Evolutionary conservation across 2,329 filamentous ascomycete genomes (phyloP).

Genomic region (Colletotrichum shisoi): DNA sequence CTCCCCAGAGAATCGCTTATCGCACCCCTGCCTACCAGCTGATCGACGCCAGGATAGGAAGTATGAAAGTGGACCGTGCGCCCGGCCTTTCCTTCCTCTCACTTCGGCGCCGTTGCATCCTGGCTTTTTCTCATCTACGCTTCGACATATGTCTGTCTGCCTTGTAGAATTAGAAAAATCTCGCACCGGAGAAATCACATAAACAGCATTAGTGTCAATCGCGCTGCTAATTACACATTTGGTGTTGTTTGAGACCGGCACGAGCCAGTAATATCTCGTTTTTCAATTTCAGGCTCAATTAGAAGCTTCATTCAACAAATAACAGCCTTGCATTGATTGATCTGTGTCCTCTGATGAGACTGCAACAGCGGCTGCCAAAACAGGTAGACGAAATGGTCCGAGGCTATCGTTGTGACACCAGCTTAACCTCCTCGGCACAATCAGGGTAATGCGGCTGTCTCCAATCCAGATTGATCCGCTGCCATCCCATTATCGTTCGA

Average conservation of each 20-base stretch:
- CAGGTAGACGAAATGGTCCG: background rate
- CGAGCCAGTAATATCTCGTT: background rate
- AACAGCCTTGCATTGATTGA: background rate
- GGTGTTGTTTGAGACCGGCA: background rate
- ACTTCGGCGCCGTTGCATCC: background rate
- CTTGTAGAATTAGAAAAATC: background rate
- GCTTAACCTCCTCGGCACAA: background rate
- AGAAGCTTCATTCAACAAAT: background rate
- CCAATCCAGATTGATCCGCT: background rate
- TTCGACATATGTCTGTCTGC: background rate
- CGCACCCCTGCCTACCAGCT: constrained; percentile 31
- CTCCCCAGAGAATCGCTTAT: constrained; percentile 28
- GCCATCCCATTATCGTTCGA: constrained; percentile 1
- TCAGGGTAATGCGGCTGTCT: background rate
- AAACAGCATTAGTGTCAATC: too few species aligned
- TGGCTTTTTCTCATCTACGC: background rate
- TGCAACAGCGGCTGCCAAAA: background rate
- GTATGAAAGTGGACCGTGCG: constrained; percentile 29
- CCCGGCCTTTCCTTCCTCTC: background rate
- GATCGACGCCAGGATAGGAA: constrained; percentile 36
- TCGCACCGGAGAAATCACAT: too few species aligned
- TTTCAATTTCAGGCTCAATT: background rate
- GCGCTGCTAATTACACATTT: background rate
- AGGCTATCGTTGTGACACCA: background rate
- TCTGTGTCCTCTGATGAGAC: background rate